Conservation (phyloP, 108 stramenopile genomes). For the Aurantiochytrium sp. region DNA sequence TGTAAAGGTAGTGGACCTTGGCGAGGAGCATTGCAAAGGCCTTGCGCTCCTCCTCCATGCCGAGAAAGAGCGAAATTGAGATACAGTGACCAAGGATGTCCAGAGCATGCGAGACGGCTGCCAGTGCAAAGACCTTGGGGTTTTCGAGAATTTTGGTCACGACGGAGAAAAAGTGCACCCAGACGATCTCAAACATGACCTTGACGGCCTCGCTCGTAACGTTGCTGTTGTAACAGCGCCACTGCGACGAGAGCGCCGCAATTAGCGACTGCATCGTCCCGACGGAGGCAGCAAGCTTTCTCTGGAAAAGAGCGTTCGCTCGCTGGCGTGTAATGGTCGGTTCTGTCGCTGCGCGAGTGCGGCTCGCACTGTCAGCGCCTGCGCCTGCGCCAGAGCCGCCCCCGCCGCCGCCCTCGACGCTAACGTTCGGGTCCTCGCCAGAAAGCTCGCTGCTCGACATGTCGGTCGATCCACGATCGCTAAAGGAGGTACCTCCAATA, state of each 20-base stretch:
- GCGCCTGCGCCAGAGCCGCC: background rate
- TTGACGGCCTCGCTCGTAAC: background rate
- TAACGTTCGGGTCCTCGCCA: background rate
- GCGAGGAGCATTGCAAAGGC: constrained; percentile 8
- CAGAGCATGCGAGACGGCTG: background rate
- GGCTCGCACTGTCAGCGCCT: too few relatives aligned
- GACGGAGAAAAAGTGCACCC: constrained; percentile 7
- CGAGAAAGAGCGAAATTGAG: constrained; percentile 1
- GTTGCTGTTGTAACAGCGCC: background rate
- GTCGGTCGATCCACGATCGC: background rate
- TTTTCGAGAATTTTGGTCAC: constrained; percentile 7
- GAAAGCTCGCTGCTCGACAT: background rate
- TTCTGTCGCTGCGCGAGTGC: background rate
- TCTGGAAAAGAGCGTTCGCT: background rate
- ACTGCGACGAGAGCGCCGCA: background rate
- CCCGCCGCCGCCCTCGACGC: background rate
- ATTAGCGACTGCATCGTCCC: background rate
- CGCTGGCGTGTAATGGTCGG: background rate
- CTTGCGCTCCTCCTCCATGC: constrained; percentile 3
- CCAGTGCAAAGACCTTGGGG: background rate
- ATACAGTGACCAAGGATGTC: background rate
- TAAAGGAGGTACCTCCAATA: background rate
- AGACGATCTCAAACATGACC: constrained; percentile 5
- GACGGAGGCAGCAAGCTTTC: background rate
- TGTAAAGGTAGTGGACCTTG: background rate